Conservation (phyloP, 805 yeast genomes). For the Torulaspora maleeae region DNA sequence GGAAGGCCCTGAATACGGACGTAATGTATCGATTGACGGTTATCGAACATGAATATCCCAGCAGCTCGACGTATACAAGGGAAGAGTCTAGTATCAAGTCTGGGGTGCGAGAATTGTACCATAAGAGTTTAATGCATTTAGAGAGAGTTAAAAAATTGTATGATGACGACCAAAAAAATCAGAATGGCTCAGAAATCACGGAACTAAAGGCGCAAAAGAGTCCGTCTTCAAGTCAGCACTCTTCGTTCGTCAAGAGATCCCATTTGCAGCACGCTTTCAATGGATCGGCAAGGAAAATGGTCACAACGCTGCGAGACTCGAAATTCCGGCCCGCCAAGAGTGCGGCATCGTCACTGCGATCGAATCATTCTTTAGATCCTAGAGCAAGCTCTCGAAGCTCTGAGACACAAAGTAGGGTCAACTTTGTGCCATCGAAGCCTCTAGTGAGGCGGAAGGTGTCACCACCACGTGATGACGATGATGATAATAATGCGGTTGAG, state of each 20-base stretch:
- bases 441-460: constrained; percentile 8
- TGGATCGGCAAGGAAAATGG: constrained; percentile 24
- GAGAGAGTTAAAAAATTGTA: constrained; percentile 34
- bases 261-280: constrained; percentile 11
- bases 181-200: constrained; percentile 1
- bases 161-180: constrained; percentile 10
- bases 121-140: constrained; percentile 38
- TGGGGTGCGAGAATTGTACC: constrained; percentile 38
- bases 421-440: constrained; percentile 31
- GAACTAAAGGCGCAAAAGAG: constrained; percentile 3
- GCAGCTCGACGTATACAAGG: constrained; percentile 35
- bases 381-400: background rate
- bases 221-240: constrained; percentile 11
- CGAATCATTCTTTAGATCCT: constrained; percentile 5
- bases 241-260: constrained; percentile 24
- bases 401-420: constrained; percentile 15
- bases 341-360: constrained; percentile 1
- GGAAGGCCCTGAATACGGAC: constrained; percentile 67
- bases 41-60: constrained; percentile 41
- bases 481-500: background rate
- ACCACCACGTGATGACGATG: background rate
- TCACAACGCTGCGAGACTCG: constrained; percentile 35
- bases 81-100: constrained; percentile 45
- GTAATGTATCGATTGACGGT: constrained; percentile 51
- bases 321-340: constrained; percentile 4